A percentile compares a stretch with the other conserved stretches of the same genome.
These are phyloP conservation scores for Escovopsis sp. DNA, from an alignment of 2,329 filamentous ascomycete species.

Conservation along the genomic window DNA sequence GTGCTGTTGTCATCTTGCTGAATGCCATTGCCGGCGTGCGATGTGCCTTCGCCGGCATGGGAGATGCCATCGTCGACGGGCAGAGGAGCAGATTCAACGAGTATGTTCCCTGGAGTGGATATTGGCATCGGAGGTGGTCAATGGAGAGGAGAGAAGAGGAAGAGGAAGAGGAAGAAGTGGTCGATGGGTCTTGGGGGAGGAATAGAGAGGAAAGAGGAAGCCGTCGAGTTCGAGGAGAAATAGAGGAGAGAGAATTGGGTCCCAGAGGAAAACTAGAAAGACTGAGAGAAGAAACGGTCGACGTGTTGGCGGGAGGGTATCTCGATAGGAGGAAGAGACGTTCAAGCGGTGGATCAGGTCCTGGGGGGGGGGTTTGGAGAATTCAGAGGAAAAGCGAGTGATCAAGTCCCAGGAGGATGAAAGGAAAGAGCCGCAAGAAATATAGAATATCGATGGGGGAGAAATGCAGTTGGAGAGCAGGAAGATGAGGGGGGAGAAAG, in stretches of 20 bases:
- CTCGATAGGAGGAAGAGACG: background rate
- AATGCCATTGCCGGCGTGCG: too few species aligned
- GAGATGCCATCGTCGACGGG: background rate
- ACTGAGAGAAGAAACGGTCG: too few species aligned
- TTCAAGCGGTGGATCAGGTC: background rate
- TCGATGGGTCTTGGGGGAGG: background rate
- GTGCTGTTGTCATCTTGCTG: too few species aligned
- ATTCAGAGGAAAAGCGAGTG: background rate
- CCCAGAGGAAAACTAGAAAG: background rate
- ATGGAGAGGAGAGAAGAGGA: background rate
- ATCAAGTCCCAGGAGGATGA: too few species aligned
- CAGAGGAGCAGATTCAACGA: background rate
- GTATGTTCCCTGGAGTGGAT: too few species aligned
- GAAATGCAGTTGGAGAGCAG: too few species aligned
- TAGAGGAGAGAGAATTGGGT: background rate
- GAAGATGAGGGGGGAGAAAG: too few species aligned
- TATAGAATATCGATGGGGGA: too few species aligned
- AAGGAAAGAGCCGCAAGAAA: too few species aligned
- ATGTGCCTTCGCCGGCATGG: too few species aligned
- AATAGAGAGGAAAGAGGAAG: background rate
- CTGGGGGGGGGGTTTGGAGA: background rate
- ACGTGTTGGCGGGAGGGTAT: too few species aligned
- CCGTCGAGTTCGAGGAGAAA: background rate
- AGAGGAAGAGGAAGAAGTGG: background rate
- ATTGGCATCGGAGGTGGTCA: background rate